A percentile compares a stretch with the other conserved stretches of the same genome.
Evolutionary conservation across 345 rosid species (phyloP).

Genomic region (Draba incana): DNA sequence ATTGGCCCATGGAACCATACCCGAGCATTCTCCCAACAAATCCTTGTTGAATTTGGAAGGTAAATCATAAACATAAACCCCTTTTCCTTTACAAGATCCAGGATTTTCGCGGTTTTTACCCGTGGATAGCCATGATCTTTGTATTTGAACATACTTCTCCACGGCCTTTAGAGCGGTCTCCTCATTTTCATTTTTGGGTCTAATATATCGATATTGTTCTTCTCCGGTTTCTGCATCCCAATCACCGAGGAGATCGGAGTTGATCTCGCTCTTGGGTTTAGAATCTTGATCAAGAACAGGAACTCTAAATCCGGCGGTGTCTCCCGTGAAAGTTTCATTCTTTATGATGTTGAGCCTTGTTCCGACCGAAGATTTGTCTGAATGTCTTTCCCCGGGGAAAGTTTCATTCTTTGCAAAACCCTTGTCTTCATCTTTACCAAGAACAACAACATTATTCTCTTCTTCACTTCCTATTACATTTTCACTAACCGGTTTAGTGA

Average conservation of each 20-base stretch:
- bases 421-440: slow-evolving; percentile 28
- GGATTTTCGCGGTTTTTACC: slow-evolving; percentile 9
- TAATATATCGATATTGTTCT: slow-evolving; percentile 31
- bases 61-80: slow-evolving; percentile 71
- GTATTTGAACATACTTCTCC: slow-evolving; percentile 53
- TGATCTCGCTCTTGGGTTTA: slow-evolving; percentile 7
- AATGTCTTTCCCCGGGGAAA: not conserved
- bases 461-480: slow-evolving; percentile 26
- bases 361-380: not conserved
- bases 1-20: slow-evolving; percentile 75
- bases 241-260: not conserved
- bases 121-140: slow-evolving; percentile 53
- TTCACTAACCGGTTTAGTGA: slow-evolving; percentile 20
- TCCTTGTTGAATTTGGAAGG: slow-evolving; percentile 85
- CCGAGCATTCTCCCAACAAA: slow-evolving; percentile 67
- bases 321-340: slow-evolving; percentile 27
- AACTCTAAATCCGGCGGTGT: not conserved
- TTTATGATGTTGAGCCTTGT: slow-evolving; percentile 17
- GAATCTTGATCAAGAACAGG: slow-evolving; percentile 18
- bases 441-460: slow-evolving; percentile 25
- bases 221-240: slow-evolving; percentile 41
- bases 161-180: slow-evolving; percentile 49
- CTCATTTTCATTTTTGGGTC: slow-evolving; percentile 41
- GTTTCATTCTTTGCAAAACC: slow-evolving; percentile 5
- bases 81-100: slow-evolving; percentile 58